Evolutionary conservation across 768 basidiomycete genomes (phyloP).

Genomic region (Candolleomyces efflorescens): DNA sequence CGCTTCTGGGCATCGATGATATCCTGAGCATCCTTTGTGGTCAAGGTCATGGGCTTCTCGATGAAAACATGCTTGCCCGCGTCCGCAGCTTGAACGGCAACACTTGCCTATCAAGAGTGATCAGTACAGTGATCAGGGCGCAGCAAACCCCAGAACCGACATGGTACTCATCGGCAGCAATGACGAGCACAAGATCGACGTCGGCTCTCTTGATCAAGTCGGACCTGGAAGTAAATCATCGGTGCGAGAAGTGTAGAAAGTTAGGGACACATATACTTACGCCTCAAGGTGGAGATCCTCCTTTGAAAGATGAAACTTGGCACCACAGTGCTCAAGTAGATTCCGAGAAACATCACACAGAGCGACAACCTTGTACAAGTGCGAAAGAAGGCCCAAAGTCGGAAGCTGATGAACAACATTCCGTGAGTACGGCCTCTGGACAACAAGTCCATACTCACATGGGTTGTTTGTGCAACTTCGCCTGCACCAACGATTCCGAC

Average conservation of each 20-base stretch:
- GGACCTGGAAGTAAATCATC: background rate
- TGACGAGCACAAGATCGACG: conserved; percentile 1
- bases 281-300: background rate
- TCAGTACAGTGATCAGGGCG: background rate
- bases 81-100: background rate
- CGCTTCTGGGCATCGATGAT: conserved; percentile 1
- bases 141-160: background rate
- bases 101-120: background rate
- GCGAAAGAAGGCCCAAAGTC: conserved; percentile 1
- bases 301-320: conserved; percentile 2
- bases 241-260: background rate
- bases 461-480: background rate
- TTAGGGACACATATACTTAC: background rate
- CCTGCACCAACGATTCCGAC: background rate
- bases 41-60: conserved; percentile 3
- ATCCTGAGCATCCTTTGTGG: background rate
- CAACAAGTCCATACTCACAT: background rate
- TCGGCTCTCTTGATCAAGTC: background rate
- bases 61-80: conserved; percentile 2
- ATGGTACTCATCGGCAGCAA: conserved; percentile 3
- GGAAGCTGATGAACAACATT: background rate
- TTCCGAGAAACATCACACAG: background rate
- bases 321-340: background rate
- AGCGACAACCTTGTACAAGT: background rate
- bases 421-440: background rate